Conservation (phyloP, 2,329 filamentous ascomycete species). For the Xylaria sp. region DNA sequence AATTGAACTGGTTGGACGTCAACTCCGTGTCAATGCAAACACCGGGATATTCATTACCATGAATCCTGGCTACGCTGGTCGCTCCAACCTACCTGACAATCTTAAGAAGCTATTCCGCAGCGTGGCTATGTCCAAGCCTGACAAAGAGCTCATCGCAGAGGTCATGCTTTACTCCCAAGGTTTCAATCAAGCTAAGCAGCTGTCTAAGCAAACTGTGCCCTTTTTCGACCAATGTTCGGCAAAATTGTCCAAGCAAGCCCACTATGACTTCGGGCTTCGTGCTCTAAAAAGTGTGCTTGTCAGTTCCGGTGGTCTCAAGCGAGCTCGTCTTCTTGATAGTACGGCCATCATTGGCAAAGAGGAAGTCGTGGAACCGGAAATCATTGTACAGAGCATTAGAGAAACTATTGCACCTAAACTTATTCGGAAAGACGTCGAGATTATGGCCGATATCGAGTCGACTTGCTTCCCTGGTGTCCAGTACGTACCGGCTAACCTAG, state of each 20-base stretch:
- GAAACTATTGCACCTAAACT: conserved; percentile 98
- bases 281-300: conserved; percentile 98
- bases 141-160: conserved; percentile 99
- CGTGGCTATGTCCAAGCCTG: conserved; percentile 99
- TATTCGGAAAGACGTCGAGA: conserved; percentile 88
- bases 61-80: conserved; percentile 98
- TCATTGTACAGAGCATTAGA: conserved; percentile 96
- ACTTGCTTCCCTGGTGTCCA: conserved; percentile 90
- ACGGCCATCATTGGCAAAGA: conserved; percentile 66
- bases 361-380: conserved; percentile 87
- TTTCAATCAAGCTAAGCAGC: conserved; percentile 92
- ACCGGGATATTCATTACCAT: conserved; percentile 99
- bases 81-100: conserved; percentile 97
- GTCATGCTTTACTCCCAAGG: conserved; percentile 99
- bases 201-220: conserved; percentile 95
- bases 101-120: conserved; percentile 99
- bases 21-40: conserved; percentile 86
- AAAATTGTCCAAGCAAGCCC: conserved; percentile 89
- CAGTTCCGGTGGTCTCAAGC: conserved; percentile 95
- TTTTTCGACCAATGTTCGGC: conserved; percentile 93
- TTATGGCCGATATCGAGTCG: conserved; percentile 82
- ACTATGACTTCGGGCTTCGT: conserved; percentile 98
- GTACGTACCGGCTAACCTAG: conserved; percentile 88
- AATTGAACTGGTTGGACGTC: conserved; percentile 92
- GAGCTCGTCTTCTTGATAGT: conserved; percentile 70